These are phyloP conservation scores for Stellera chamaejasme DNA, from an alignment of 345 rosid species.

Conservation along the genomic window DNA sequence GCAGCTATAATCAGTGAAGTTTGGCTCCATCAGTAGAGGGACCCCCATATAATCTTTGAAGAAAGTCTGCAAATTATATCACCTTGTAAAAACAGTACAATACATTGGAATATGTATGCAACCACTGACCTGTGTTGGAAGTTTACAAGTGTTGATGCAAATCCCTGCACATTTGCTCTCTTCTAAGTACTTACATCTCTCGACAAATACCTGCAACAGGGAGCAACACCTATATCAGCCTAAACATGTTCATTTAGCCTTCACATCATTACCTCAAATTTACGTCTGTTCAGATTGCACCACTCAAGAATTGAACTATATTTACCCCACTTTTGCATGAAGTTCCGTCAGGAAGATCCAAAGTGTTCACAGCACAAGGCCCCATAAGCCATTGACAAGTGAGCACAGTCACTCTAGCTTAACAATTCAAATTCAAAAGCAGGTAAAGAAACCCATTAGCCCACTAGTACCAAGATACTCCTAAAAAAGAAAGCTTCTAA, in stretches of 20 bases:
- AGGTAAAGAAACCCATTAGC: too few relatives aligned
- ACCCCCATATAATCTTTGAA: constrained; percentile 84
- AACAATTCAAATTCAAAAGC: background rate
- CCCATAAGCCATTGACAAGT: constrained; percentile 99
- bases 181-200: constrained; percentile 84
- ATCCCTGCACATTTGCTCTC: constrained; percentile 91
- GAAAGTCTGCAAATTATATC: constrained; percentile 38
- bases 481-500: too few relatives aligned
- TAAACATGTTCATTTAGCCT: background rate
- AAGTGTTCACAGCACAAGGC: constrained; percentile 46
- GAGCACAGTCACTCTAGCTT: constrained; percentile 78
- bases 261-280: too few relatives aligned
- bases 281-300: too few relatives aligned
- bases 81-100: background rate
- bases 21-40: constrained; percentile 83
- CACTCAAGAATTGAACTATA: too few relatives aligned
- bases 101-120: background rate
- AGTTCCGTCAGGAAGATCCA: constrained; percentile 77
- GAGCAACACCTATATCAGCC: too few relatives aligned
- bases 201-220: constrained; percentile 61
- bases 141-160: constrained; percentile 80
- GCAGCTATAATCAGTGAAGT: constrained; percentile 80
- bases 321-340: constrained; percentile 69
- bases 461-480: too few relatives aligned
- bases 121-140: constrained; percentile 80